These are phyloP conservation scores for Panus rudis DNA, from an alignment of 768 basidiomycete genomes.

Conservation along the genomic window DNA sequence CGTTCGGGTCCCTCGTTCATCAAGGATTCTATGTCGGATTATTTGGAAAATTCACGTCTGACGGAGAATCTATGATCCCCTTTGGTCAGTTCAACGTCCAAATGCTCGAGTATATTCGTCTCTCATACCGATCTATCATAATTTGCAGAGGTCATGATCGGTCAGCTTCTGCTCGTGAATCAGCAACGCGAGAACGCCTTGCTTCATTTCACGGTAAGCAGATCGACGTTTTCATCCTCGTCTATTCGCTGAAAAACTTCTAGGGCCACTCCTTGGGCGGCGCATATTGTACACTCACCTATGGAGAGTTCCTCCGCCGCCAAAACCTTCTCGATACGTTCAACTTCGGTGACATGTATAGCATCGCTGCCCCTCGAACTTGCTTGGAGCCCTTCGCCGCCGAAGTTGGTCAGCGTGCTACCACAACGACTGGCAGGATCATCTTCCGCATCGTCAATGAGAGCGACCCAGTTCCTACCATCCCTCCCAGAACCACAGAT, in stretches of 20 bases:
- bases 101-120: not conserved
- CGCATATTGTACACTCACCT: slow-evolving; percentile 4
- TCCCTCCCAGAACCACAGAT: slow-evolving; percentile 1
- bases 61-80: not conserved
- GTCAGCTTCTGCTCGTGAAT: not conserved
- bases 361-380: slow-evolving; percentile 1
- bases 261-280: slow-evolving; percentile 9
- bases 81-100: slow-evolving; percentile 2
- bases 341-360: slow-evolving; percentile 7
- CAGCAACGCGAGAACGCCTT: not conserved
- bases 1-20: not conserved
- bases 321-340: not conserved
- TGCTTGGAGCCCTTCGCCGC: slow-evolving; percentile 4
- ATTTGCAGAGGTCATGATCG: slow-evolving; percentile 1
- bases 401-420: not conserved
- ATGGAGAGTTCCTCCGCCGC: slow-evolving; percentile 8
- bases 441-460: slow-evolving; percentile 10
- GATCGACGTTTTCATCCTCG: not conserved
- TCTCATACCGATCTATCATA: not conserved
- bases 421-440: slow-evolving; percentile 1
- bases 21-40: slow-evolving; percentile 1
- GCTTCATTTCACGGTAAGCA: slow-evolving; percentile 7
- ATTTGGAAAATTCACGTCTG: slow-evolving; percentile 1
- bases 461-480: slow-evolving; percentile 3
- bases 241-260: too few relatives aligned